Evolutionary conservation across 2,329 filamentous ascomycete species (phyloP), one percentile per base, ranked within the genome.

Genomic region (Trichoderma polysporum): DNA sequence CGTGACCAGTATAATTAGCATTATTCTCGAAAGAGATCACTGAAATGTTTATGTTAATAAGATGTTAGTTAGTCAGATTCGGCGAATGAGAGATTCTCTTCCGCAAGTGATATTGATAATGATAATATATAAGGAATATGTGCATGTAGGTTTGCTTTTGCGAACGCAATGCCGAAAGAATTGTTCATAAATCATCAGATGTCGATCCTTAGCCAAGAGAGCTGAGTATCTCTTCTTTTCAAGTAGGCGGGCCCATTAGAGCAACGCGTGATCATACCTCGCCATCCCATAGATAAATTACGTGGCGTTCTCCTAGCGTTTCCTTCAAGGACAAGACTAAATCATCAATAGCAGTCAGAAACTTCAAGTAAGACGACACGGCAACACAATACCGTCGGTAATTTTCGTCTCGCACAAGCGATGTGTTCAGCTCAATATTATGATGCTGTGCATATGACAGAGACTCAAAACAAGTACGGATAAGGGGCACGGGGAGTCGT

Each of bases 361-460:
- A 81, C 60, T 78, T 78, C 2, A 84, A 66, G 62, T 83, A 83
- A 3, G 79, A 70, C 9, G 77, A 80, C 17, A 84, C 62, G 0
- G 79, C 82, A 5, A 83, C 80, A 45, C 82, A 84, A 68, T 82
- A 84, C 17, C 76, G 74, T 4, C 82, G 75, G 49, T 83, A 83
- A 2, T 79, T 71, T 58, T 81, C 79, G 56, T 83, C 79, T 8
- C 76, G 72, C 1, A 82, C 74, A 8, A 79, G 66, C 0, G 76
- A 70, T 0, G 68, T 74, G 12, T 68, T 79, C 22, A 83, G 57
- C 2, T 75, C 68, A 1, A 76, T 68, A 13, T 75, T 53, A 4
- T 62, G 68, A 0, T 73, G 66, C 3, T 71, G 67, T 6, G 37
- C 15, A 5, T 68, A 66, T 39, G 74, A 77, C 13, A 50, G 35